Base-by-base conservation (phyloP, 2,329 filamentous ascomycete species). In the Pseudogymnoascus sp. region DNA sequence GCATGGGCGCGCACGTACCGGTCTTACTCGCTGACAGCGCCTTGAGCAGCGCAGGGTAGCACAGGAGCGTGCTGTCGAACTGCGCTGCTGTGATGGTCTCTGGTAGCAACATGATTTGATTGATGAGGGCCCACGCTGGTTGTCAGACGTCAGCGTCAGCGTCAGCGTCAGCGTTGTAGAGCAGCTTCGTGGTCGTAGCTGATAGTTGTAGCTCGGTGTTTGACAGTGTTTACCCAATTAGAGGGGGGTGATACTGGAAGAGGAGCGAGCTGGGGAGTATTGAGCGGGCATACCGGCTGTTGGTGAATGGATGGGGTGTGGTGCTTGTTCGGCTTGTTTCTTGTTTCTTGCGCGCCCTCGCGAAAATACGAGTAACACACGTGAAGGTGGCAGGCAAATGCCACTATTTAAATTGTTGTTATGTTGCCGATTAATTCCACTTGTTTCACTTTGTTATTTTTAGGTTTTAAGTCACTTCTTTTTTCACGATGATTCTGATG, bases 11-110 rank as follows among this genome's bases (percentile, higher is more conserved):
- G 11, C 31, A 71, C 70, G 45, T 68, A 74, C 71, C 54, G 65
- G 65, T 43, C 51, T 68, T 71, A 25, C 62, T 65, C 23, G 31
- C 37, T 34, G 21, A 23, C 13, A 69, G 61, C 6, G 61, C 64
- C 43, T 69, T 65, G 11, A 74, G 60, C 4, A 73, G 57, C 13
- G 60, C 63, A 4, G 69, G 68, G 64, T 74, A 74, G 43, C 70
- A 65, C 28, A 51, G 21, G 28, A 74, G 60, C 19, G 69, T 69
- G 14, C 69, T 69, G 60, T 71, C 69, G 61, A 75, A 75, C 43
- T 72, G 68, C 8, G 63, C 36, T 13, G 65, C 60, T 5, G 68
- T 68, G 60, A 74, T 73, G n/a, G 48, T 57, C 14, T 57, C 48
- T 28, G 48, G 48, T 7, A n/a, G 23, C 28, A 57, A 57, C 48